Evolutionary conservation across 306 rosid species (phyloP).

Genomic region (Rosa multiflora): DNA sequence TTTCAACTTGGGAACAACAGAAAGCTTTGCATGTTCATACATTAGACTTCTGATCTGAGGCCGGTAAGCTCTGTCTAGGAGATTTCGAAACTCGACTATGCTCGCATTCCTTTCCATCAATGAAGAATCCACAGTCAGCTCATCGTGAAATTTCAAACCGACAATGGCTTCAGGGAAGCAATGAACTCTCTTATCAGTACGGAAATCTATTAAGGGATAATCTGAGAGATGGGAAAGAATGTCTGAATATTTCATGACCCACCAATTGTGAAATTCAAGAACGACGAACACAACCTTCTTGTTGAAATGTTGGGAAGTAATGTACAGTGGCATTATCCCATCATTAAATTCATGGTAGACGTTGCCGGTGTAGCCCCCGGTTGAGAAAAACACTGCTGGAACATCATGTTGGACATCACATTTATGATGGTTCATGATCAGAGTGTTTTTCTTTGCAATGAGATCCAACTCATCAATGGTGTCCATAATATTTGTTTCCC

Average conservation of each 20-base stretch:
- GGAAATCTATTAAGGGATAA: constrained; percentile 51
- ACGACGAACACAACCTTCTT: constrained; percentile 81
- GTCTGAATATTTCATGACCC: constrained; percentile 76
- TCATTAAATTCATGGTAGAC: constrained; percentile 95
- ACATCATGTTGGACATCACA: constrained; percentile 77
- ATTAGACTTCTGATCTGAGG: constrained; percentile 56
- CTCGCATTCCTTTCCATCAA: constrained; percentile 56
- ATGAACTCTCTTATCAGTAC: constrained; percentile 56
- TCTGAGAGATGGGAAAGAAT: constrained; percentile 72
- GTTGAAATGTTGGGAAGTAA: constrained; percentile 70
- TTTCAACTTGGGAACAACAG: constrained; percentile 27
- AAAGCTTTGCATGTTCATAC: constrained; percentile 33
- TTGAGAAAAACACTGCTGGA: constrained; percentile 88
- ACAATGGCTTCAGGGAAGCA: constrained; percentile 83
- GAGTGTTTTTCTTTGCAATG: constrained; percentile 40
- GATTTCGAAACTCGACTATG: constrained; percentile 60
- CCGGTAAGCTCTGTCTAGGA: constrained; percentile 60
- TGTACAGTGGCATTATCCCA: constrained; percentile 73
- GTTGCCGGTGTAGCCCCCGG: constrained; percentile 92
- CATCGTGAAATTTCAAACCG: constrained; percentile 82
- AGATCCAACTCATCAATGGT: constrained; percentile 63
- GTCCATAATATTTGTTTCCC: constrained; percentile 80
- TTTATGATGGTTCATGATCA: constrained; percentile 6
- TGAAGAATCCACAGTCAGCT: constrained; percentile 59
- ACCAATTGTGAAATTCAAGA: constrained; percentile 80